Percentiles rank a stretch among this genome's conserved stretches.
These are phyloP conservation scores for Mrakia gelida DNA, from an alignment of 768 basidiomycete species.

Conservation along the genomic window DNA sequence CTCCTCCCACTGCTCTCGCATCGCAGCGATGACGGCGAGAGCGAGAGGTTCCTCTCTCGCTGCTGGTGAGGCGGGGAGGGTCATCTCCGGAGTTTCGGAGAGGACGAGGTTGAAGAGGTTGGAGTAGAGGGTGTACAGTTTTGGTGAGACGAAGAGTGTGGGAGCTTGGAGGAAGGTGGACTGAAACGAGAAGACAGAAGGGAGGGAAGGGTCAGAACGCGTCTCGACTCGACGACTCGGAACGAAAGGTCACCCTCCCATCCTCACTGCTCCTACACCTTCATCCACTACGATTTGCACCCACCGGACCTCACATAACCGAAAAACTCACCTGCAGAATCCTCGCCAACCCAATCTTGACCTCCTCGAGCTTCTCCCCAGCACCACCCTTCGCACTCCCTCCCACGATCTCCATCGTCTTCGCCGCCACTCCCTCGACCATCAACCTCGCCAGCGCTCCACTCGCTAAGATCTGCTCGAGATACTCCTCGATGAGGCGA, in stretches of 20 bases:
- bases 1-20: conserved; percentile 23
- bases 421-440: conserved; percentile 13
- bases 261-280: too few relatives aligned
- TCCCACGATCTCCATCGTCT: conserved; percentile 20
- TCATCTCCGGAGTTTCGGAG: conserved; percentile 11
- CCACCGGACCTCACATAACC: too few relatives aligned
- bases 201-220: not conserved
- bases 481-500: conserved; percentile 24
- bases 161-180: conserved; percentile 20
- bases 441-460: conserved; percentile 20
- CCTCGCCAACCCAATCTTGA: conserved; percentile 5
- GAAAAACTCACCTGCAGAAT: conserved; percentile 24
- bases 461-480: not conserved
- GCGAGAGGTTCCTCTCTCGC: conserved; percentile 22
- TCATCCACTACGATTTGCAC: too few relatives aligned
- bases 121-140: conserved; percentile 2
- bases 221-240: not conserved
- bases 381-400: conserved; percentile 6
- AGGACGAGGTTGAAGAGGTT: conserved; percentile 15
- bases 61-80: conserved; percentile 7
- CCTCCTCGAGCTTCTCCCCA: conserved; percentile 3
- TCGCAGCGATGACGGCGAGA: conserved; percentile 10
- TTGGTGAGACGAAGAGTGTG: conserved; percentile 27
- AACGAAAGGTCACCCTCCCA: too few relatives aligned
- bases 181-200: not conserved